Evolutionary conservation across 257 asterid genomes (phyloP).

Genomic region (Nemophila menziesii): DNA sequence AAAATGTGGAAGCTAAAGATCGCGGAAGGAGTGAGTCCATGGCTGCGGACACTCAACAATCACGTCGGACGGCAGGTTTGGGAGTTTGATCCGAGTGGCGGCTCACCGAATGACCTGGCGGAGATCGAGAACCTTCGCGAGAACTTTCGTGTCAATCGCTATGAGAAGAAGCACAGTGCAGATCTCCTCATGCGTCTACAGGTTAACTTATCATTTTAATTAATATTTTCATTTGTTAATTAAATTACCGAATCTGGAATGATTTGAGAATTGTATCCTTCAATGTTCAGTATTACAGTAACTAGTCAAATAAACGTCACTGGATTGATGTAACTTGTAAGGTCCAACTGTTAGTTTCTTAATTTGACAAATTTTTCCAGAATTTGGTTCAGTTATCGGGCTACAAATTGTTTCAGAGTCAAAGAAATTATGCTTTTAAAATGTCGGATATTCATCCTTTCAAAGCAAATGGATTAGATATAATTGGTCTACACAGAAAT

Average conservation of each 20-base stretch:
- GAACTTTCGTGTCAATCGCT: slow-evolving; percentile 44
- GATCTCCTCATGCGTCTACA: slow-evolving; percentile 91
- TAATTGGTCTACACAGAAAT: not conserved
- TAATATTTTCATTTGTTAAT: not conserved
- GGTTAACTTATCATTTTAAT: slow-evolving; percentile 22
- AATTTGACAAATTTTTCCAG: too few relatives aligned
- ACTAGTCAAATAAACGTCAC: not conserved
- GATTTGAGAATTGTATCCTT: not conserved
- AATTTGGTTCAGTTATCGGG: too few relatives aligned
- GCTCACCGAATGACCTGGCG: slow-evolving; percentile 60
- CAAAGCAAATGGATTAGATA: too few relatives aligned
- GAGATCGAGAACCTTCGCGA: slow-evolving; percentile 63
- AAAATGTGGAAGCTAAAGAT: slow-evolving; percentile 93
- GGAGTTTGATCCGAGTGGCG: slow-evolving; percentile 61
- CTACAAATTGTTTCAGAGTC: not conserved
- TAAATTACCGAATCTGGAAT: not conserved
- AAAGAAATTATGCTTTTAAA: too few relatives aligned
- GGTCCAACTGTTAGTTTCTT: too few relatives aligned
- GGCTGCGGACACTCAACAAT: slow-evolving; percentile 67
- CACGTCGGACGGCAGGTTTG: slow-evolving; percentile 76
- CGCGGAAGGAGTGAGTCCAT: slow-evolving; percentile 76
- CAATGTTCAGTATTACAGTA: not conserved
- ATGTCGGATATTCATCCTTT: too few relatives aligned
- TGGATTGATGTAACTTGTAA: not conserved
- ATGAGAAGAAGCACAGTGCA: slow-evolving; percentile 67